These are phyloP conservation scores for Raffaelea albimanens DNA, from an alignment of 2,329 filamentous ascomycete species.

Conservation along the genomic window DNA sequence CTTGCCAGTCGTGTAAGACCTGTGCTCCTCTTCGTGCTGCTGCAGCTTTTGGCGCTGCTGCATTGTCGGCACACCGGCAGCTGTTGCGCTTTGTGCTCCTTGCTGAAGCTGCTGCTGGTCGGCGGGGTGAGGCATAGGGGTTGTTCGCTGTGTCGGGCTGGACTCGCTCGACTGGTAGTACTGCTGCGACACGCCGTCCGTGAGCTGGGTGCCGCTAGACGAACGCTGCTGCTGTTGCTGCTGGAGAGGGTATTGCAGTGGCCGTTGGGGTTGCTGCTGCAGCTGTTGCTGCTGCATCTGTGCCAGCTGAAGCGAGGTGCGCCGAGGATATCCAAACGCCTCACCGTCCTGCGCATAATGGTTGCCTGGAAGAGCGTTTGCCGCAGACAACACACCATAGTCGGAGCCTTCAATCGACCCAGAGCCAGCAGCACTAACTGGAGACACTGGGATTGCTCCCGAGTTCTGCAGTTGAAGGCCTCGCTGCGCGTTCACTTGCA, in stretches of 20 bases:
- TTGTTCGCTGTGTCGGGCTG: neutral
- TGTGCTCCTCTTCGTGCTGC: neutral
- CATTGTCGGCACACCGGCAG: too few relatives aligned
- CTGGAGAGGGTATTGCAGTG: neutral
- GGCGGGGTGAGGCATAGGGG: neutral
- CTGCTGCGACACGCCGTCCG: neutral
- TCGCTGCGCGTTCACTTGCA: slow-evolving; percentile 69
- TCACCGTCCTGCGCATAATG: slow-evolving; percentile 14
- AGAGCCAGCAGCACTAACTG: slow-evolving; percentile 68
- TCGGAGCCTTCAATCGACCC: slow-evolving; percentile 27
- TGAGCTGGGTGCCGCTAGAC: neutral
- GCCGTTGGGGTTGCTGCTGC: neutral
- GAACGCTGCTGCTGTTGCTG: neutral
- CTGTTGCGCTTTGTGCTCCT: too few relatives aligned
- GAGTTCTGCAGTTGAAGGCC: slow-evolving; percentile 71
- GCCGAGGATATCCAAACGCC: neutral
- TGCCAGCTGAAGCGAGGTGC: neutral
- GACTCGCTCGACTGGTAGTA: neutral
- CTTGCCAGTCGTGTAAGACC: too few relatives aligned
- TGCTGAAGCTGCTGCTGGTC: neutral
- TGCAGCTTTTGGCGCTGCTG: neutral
- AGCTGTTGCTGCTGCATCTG: neutral
- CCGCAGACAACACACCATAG: slow-evolving; percentile 46
- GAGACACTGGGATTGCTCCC: slow-evolving; percentile 46
- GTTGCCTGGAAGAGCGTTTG: slow-evolving; percentile 43